These are phyloP conservation scores for Chamaecyparis obtusa DNA, from an alignment of 75 land plant species.

Conservation along the genomic window DNA sequence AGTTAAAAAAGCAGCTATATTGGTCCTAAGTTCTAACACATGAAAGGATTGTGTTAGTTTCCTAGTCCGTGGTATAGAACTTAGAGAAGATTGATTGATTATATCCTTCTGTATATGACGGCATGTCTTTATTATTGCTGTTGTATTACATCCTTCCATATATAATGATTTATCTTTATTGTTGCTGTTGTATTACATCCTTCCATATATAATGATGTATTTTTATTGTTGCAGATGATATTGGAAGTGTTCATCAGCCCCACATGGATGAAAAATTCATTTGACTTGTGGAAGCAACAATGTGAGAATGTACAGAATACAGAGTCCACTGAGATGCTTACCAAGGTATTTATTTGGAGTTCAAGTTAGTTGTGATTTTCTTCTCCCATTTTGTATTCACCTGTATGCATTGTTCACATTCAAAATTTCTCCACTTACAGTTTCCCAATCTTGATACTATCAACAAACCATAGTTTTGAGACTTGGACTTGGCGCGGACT, in stretches of 20 bases:
- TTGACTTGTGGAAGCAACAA: constrained; percentile 52
- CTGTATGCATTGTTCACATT: not conserved
- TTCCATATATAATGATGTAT: not conserved
- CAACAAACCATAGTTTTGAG: not conserved
- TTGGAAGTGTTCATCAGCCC: constrained; percentile 38
- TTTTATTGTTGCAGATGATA: constrained; percentile 60
- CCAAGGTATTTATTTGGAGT: constrained; percentile 47
- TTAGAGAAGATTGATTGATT: not conserved
- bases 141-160: no score
- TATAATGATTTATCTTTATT: constrained; percentile 4
- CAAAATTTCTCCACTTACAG: not conserved
- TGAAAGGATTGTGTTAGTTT: not conserved
- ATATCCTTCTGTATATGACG: not conserved
- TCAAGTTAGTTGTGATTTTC: not conserved
- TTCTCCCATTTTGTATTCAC: not conserved
- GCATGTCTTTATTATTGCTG: constrained; percentile 15
- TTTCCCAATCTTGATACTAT: not conserved
- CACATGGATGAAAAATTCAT: constrained; percentile 57
- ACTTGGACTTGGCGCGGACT: no score
- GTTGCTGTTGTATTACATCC: constrained; percentile 4
- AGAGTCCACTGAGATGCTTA: constrained; percentile 66
- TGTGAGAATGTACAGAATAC: constrained; percentile 73
- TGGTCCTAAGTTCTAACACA: not conserved
- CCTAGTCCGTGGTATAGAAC: not conserved
- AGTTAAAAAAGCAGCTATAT: not conserved